Evolutionary conservation across 2,329 filamentous ascomycete genomes (phyloP), one percentile per base, ranked within the genome.

Genomic region (Colletotrichum karsti): DNA sequence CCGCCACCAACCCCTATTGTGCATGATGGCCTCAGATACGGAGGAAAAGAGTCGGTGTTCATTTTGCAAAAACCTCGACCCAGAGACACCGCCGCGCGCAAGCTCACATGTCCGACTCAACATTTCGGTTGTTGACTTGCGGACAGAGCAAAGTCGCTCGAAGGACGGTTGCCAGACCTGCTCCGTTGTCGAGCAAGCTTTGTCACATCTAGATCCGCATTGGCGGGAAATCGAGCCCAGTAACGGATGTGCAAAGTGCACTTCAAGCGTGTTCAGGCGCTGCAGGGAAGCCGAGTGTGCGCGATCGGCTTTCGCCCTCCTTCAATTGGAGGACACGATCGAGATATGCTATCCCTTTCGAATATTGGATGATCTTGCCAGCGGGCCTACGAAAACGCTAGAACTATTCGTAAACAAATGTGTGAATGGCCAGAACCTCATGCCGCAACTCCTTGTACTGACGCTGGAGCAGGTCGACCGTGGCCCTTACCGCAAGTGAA

Each of bases 311-410:
- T 60, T 60, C 5, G 57, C 57, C 18, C 20, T 60, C 1, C 44
- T 60, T 7, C 33, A 6, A 28, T 7, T 60, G 5, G 22, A 22
- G 7, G 15, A 22, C 4, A 60, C 20, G 4, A 12, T 22, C 5
- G 44, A 41, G 33, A 15, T 60, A n/a, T 60, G 57, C 30, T 60
- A 60, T 22, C 57, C 33, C 2, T 60, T 41, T n/a, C 57, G 15
- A 7, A 41, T 41, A 9, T 33, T 51, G 10, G 57, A 60, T 6
- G 57, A 60, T 9, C 13, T 51, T 3, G 44, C 57, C 6, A 44
- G 41, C 15, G 44, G 57, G 4, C 44, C 44, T 13, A 22, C 1
- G 4, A 51, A 30, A 4, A 60, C 15, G 3, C 44, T 60, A 4
- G 42, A 60, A n/a, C 7, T 51, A 8, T 51, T 51, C 2, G 8